Base-by-base conservation (phyloP, 495 filamentous ascomycete genomes). In the Annulohypoxylon bovei region DNA sequence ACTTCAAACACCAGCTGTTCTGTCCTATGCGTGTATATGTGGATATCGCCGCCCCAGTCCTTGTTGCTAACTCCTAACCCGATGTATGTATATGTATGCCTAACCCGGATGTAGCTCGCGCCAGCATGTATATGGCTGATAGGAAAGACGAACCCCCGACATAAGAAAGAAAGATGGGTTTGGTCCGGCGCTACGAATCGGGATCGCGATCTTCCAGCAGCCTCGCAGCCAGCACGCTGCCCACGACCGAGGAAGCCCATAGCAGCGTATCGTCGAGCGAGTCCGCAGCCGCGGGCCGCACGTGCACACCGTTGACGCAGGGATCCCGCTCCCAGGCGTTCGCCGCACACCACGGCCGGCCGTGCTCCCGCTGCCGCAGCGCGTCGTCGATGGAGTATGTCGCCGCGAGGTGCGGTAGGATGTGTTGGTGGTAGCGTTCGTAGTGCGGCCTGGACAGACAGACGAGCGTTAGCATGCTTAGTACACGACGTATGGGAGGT, bases 351-450 rank as follows among this genome's bases (percentile, higher is more conserved):
- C 49, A 53, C n/a, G 49, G 49, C 1, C 54, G 33, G 12, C 35
- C 54, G 9, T 40, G 18, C 20, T 56, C 20, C n/a, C 3, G 40
- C 28, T 35, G 25, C 27, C 28, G 57, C 16, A 12, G 12, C 30
- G 7, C 40, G 4, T 49, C 25, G 18, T 61, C 40, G 28, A 18
- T 23, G 0, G 49, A 18, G 28, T 53, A 53, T 6, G 28, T 14
- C 3, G 25, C 23, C 7, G 40, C 14, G 8, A 49, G 40, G n/a
- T 47, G 27, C 4, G 57, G 11, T 1, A 58, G 52, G 46, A 66
- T 46, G 25, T 66, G 35, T 6, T 18, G 27, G 27, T 66, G 52
- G 53, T 66, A 66, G 25, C 62, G 62, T 28, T 66, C 52, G 50
- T 58, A 66, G 50, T 58, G 52, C 4, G 53, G 23, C 62, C 62